Evolutionary conservation across 2,329 filamentous ascomycete species (phyloP).

Genomic region (Corynespora cassiicola): DNA sequence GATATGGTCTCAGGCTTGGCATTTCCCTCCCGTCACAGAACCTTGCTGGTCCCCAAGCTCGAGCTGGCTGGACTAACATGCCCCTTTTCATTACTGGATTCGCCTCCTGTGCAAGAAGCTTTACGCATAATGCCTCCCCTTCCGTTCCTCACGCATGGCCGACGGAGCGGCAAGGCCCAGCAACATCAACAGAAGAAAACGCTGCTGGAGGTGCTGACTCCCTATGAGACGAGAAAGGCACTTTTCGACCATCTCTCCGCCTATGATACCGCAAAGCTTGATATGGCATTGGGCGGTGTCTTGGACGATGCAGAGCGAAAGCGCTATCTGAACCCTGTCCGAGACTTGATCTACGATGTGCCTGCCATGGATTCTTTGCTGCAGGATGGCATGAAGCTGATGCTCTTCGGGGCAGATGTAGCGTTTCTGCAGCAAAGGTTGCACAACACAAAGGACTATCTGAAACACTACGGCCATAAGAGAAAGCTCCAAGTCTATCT

Average conservation of each 20-base stretch:
- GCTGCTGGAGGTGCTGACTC: background rate
- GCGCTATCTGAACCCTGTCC: constrained; percentile 3
- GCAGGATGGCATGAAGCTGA: constrained; percentile 5
- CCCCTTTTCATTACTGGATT: too few relatives aligned
- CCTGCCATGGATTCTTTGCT: constrained; percentile 3
- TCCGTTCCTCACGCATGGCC: too few relatives aligned
- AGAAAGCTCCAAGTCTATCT: constrained; percentile 6
- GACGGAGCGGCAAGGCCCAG: too few relatives aligned
- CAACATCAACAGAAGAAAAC: too few relatives aligned
- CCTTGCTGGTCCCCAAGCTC: too few relatives aligned
- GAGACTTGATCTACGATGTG: constrained; percentile 5
- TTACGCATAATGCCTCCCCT: too few relatives aligned
- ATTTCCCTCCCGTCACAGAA: too few relatives aligned
- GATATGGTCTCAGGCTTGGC: too few relatives aligned
- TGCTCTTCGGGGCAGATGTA: constrained; percentile 3
- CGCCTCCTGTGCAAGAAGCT: too few relatives aligned
- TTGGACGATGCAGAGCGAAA: background rate
- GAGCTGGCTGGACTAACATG: too few relatives aligned
- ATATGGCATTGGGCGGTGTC: background rate
- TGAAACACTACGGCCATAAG: constrained; percentile 1
- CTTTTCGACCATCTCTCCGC: constrained; percentile 4
- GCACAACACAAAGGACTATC: background rate
- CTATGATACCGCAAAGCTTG: constrained; percentile 6
- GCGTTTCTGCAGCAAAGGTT: background rate
- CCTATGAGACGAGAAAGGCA: background rate